A percentile compares a stretch with the other conserved stretches of the same genome.
Conservation (phyloP, 192 early-diverging fungal species). For the Coemansia sp. region DNA sequence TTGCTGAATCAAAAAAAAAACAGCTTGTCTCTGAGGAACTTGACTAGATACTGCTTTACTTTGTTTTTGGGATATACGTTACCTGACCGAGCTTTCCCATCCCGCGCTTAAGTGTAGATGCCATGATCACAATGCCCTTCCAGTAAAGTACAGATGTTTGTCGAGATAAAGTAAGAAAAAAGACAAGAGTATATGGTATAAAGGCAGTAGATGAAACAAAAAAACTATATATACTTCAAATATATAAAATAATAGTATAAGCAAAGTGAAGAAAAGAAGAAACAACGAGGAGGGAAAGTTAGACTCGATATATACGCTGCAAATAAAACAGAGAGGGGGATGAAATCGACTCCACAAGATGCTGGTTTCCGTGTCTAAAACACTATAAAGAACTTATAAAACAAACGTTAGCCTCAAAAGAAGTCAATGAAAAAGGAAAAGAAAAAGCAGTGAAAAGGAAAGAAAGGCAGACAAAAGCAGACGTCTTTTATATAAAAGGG, state of each 20-base stretch:
- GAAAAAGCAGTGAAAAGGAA: neutral
- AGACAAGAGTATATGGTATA: conserved; percentile 4
- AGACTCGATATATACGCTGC: no score
- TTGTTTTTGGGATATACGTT: conserved; percentile 9
- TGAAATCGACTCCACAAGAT: neutral
- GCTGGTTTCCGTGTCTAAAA: neutral
- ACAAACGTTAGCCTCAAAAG: neutral
- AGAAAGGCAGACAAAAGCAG: neutral
- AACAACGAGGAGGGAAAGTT: no score
- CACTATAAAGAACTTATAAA: neutral
- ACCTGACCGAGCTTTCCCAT: conserved; percentile 72
- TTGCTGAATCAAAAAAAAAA: no score
- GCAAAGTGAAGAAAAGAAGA: neutral
- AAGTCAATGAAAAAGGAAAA: neutral
- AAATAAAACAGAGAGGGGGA: neutral
- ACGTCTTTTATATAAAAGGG: conserved; percentile 1
- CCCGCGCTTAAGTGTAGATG: conserved; percentile 60
- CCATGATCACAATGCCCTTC: conserved; percentile 15
- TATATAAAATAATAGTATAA: neutral
- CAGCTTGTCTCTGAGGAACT: no score
- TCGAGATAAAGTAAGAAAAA: neutral
- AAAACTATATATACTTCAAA: conserved; percentile 9
- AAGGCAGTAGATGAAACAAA: neutral
- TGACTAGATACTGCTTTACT: neutral
- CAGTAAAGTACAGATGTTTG: conserved; percentile 5